A percentile compares a stretch with the other conserved stretches of the same genome.
Evolutionary conservation across 202 grass and related monocot species (phyloP).

Genomic region (Hordeum pubiflorum): DNA sequence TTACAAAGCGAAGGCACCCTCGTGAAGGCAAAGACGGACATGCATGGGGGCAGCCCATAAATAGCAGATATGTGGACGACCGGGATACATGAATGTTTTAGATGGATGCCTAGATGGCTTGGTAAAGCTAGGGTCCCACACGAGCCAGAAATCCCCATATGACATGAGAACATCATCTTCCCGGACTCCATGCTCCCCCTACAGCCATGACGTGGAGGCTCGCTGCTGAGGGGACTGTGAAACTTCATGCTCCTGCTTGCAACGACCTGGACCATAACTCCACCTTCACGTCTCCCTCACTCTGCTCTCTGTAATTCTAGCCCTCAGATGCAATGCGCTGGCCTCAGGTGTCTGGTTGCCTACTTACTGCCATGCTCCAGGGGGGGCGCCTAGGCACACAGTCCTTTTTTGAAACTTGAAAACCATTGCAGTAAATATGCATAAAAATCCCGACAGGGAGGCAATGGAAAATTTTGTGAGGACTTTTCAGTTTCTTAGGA

Average conservation of each 20-base stretch:
- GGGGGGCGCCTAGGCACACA: neutral
- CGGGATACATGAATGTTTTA: neutral
- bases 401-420: neutral
- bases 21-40: neutral
- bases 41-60: neutral
- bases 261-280: neutral
- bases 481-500: neutral
- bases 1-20: neutral
- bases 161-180: neutral
- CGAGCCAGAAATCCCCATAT: neutral
- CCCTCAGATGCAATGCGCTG: neutral
- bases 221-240: neutral
- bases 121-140: neutral
- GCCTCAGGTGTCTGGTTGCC: neutral
- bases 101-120: neutral
- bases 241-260: neutral
- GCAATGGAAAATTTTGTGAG: neutral
- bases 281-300: neutral
- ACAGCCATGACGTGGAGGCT: neutral
- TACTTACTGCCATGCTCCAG: neutral
- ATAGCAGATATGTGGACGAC: neutral
- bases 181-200: neutral
- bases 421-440: neutral
- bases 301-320: neutral
- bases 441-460: neutral